Conservation (phyloP, 2,329 filamentous ascomycete genomes). For the Botrytis medusae region DNA sequence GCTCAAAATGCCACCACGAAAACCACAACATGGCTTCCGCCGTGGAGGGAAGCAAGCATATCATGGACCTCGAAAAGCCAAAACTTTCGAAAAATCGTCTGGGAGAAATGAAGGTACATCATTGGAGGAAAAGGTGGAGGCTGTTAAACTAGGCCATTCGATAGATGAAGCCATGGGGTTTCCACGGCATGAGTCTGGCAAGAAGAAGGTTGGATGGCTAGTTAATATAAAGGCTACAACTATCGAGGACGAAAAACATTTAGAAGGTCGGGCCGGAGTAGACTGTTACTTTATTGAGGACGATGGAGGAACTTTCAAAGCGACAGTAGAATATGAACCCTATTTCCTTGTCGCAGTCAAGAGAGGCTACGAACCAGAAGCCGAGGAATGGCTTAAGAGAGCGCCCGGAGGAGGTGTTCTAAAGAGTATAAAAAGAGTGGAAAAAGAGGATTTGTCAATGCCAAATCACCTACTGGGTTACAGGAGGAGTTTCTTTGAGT, state of each 20-base stretch:
- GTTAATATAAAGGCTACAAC: slow-evolving; percentile 92
- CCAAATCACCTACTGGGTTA: slow-evolving; percentile 95
- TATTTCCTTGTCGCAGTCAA: slow-evolving; percentile 94
- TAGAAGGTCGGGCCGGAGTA: slow-evolving; percentile 82
- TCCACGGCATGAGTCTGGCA: slow-evolving; percentile 83
- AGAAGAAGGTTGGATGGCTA: slow-evolving; percentile 82
- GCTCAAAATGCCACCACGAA: slow-evolving; percentile 56
- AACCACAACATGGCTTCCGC: slow-evolving; percentile 65
- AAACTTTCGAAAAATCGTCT: slow-evolving; percentile 77
- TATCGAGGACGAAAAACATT: slow-evolving; percentile 78
- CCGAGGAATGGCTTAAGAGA: slow-evolving; percentile 90
- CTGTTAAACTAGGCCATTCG: slow-evolving; percentile 74
- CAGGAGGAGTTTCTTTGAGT: slow-evolving; percentile 80
- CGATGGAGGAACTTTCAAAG: slow-evolving; percentile 83
- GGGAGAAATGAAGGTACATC: slow-evolving; percentile 81
- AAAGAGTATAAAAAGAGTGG: slow-evolving; percentile 72
- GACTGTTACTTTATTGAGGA: slow-evolving; percentile 98
- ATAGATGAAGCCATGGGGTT: slow-evolving; percentile 98
- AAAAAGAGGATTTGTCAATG: slow-evolving; percentile 92
- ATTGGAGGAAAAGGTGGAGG: slow-evolving; percentile 88
- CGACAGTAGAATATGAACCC: slow-evolving; percentile 92
- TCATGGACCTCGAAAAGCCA: slow-evolving; percentile 66
- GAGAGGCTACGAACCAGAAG: slow-evolving; percentile 83
- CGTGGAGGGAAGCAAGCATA: slow-evolving; percentile 66
- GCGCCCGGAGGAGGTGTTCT: slow-evolving; percentile 77